Conservation (phyloP, 768 basidiomycete species). For the Russula emetica region DNA sequence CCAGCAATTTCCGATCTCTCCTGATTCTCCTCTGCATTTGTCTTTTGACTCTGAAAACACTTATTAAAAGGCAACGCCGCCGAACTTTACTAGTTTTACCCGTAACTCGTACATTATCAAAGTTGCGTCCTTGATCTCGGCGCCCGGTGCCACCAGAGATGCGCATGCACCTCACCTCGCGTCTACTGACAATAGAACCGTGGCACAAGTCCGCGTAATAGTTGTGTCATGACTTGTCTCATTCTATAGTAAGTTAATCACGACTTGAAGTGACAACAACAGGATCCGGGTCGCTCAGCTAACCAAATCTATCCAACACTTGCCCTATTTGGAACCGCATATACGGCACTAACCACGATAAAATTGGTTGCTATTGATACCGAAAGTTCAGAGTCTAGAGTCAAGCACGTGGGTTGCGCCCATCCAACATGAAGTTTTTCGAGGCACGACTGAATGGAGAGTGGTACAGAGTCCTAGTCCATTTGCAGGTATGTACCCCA, state of each 20-base stretch:
- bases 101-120: not conserved
- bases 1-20: conserved; percentile 5
- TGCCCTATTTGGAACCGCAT: not conserved
- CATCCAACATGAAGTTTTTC: not conserved
- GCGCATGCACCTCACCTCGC: conserved; percentile 34
- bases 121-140: conserved; percentile 16
- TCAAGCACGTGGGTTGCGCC: not conserved
- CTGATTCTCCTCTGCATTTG: no score
- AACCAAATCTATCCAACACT: not conserved
- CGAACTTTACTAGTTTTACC: no score
- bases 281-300: not conserved
- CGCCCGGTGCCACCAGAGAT: conserved; percentile 16
- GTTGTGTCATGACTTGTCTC: not conserved
- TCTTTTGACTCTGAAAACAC: no score
- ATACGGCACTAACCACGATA: not conserved
- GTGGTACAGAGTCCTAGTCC: not conserved
- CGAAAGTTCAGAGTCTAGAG: not conserved
- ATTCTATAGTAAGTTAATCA: not conserved
- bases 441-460: no score
- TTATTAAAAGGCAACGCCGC: no score
- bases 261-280: not conserved
- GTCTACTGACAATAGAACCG: conserved; percentile 34
- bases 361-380: not conserved
- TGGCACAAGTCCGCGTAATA: no score
- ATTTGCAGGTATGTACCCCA: not conserved